Percentiles rank a stretch among this genome's conserved stretches.
phyloP scores from a whole-genome alignment of 2,329 filamentous ascomycete genomes.

The Dothiorella sarmentorum region DNA sequence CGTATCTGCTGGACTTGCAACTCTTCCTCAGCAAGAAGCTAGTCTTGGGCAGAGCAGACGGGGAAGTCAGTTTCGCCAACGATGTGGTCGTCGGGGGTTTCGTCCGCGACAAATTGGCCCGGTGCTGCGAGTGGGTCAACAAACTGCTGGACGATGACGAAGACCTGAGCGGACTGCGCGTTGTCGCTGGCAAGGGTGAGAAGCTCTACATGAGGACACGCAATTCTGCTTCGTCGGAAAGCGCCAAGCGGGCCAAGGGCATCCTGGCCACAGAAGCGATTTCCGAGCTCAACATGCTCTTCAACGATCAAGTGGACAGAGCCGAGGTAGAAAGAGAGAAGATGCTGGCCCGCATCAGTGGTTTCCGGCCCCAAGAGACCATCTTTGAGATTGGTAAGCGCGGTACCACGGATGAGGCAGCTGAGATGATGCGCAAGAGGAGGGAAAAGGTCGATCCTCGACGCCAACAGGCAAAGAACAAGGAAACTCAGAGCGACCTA shows the following conservation, averaged over 20 bases:
- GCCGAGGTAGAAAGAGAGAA: slow-evolving; percentile 67
- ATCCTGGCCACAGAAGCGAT: slow-evolving; percentile 68
- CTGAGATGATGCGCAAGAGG: slow-evolving; percentile 71
- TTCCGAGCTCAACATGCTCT: slow-evolving; percentile 74
- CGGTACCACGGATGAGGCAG: slow-evolving; percentile 61
- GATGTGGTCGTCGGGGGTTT: slow-evolving; percentile 81
- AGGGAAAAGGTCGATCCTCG: slow-evolving; percentile 65
- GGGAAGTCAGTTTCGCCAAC: slow-evolving; percentile 67
- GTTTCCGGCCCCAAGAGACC: slow-evolving; percentile 85
- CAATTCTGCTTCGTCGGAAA: slow-evolving; percentile 85
- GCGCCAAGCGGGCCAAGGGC: slow-evolving; percentile 81
- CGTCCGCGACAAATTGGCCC: slow-evolving; percentile 68
- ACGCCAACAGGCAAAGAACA: slow-evolving; percentile 41
- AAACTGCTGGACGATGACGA: slow-evolving; percentile 72
- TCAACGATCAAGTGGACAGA: slow-evolving; percentile 59
- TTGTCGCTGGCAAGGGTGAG: slow-evolving; percentile 82
- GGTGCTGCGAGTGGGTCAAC: slow-evolving; percentile 76
- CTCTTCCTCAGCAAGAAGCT: slow-evolving; percentile 87
- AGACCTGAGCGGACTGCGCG: slow-evolving; percentile 68
- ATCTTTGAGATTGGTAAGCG: slow-evolving; percentile 90
- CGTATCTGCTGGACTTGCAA: slow-evolving; percentile 90
- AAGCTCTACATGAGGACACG: slow-evolving; percentile 87
- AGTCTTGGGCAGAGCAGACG: slow-evolving; percentile 66
- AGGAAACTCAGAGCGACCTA: slow-evolving; percentile 20
- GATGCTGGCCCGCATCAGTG: slow-evolving; percentile 85